Percentiles rank a stretch among this genome's conserved stretches.
phyloP scores from a whole-genome alignment of 2,329 filamentous ascomycete genomes.

The Trichoderma arundinaceum region DNA sequence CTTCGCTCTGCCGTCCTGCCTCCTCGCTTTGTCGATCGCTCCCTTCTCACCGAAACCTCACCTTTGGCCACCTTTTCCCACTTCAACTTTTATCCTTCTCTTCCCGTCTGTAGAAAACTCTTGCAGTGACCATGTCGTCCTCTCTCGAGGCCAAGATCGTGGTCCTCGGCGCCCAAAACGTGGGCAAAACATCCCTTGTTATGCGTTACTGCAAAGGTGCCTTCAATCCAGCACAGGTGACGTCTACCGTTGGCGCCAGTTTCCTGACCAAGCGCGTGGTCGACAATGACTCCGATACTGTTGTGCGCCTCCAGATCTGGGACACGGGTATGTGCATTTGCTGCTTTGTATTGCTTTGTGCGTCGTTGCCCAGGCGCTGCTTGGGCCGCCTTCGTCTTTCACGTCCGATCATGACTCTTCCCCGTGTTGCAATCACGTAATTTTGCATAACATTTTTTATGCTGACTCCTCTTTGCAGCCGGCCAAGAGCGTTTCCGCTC shows the following conservation, averaged over 20 bases:
- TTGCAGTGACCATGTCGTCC: slow-evolving; percentile 25
- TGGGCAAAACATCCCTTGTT: slow-evolving; percentile 79
- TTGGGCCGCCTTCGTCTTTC: background rate
- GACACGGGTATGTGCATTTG: slow-evolving; percentile 68
- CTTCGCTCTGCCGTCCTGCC: slow-evolving; percentile 9
- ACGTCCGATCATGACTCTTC: background rate
- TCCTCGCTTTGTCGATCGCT: slow-evolving; percentile 9
- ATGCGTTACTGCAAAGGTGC: slow-evolving; percentile 76
- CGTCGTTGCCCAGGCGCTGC: slow-evolving; percentile 15
- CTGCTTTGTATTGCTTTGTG: slow-evolving; percentile 20
- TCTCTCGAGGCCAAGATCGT: slow-evolving; percentile 83
- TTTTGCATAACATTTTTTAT: background rate
- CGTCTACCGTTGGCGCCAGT: slow-evolving; percentile 78
- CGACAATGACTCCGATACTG: slow-evolving; percentile 83
- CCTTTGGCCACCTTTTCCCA: background rate
- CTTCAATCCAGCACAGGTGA: slow-evolving; percentile 68
- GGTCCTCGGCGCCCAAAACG: slow-evolving; percentile 78
- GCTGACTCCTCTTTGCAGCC: slow-evolving; percentile 50
- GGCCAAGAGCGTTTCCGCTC: slow-evolving; percentile 95
- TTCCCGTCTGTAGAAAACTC: background rate
- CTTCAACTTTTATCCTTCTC: background rate
- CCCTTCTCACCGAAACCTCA: background rate
- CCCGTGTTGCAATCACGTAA: background rate
- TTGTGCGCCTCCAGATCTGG: slow-evolving; percentile 94
- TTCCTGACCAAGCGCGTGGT: slow-evolving; percentile 81